Evolutionary conservation across 257 asterid genomes (phyloP).

Genomic region (Ligustrum vulgare): DNA sequence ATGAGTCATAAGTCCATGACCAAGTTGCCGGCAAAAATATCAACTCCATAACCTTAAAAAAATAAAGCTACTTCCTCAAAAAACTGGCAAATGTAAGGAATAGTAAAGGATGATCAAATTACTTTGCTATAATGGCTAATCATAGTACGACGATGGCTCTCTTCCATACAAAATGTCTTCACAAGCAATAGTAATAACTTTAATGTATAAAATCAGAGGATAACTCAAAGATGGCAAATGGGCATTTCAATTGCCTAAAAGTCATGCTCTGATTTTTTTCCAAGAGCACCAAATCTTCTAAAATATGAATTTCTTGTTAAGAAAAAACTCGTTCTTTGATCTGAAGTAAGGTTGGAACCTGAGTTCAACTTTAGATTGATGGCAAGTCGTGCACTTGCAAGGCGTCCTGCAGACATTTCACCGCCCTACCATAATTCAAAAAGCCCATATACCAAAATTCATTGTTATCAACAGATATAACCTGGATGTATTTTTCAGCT

Average conservation of each 20-base stretch:
- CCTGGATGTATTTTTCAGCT: slow-evolving; percentile 82
- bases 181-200: slow-evolving; percentile 2
- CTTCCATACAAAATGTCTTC: slow-evolving; percentile 17
- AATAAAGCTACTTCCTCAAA: neutral
- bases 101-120: neutral
- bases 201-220: slow-evolving; percentile 17
- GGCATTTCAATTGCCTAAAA: slow-evolving; percentile 12
- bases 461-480: slow-evolving; percentile 83
- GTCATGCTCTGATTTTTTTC: slow-evolving; percentile 2
- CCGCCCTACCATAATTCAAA: slow-evolving; percentile 71
- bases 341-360: slow-evolving; percentile 3
- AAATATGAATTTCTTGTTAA: slow-evolving; percentile 4
- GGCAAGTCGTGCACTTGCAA: slow-evolving; percentile 38
- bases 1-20: too few relatives aligned
- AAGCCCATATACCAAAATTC: slow-evolving; percentile 99
- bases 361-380: slow-evolving; percentile 36
- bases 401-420: slow-evolving; percentile 60
- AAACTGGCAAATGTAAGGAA: neutral
- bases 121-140: neutral
- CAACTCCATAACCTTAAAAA: neutral
- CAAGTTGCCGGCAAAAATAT: too few relatives aligned
- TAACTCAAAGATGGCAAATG: slow-evolving; percentile 22
- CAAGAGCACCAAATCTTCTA: slow-evolving; percentile 16
- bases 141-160: slow-evolving; percentile 12
- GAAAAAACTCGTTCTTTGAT: slow-evolving; percentile 13